Percentiles rank a stretch among this genome's conserved stretches.
Conservation (phyloP, 177 flowering plant species). For the Vitis hybrid region DNA sequence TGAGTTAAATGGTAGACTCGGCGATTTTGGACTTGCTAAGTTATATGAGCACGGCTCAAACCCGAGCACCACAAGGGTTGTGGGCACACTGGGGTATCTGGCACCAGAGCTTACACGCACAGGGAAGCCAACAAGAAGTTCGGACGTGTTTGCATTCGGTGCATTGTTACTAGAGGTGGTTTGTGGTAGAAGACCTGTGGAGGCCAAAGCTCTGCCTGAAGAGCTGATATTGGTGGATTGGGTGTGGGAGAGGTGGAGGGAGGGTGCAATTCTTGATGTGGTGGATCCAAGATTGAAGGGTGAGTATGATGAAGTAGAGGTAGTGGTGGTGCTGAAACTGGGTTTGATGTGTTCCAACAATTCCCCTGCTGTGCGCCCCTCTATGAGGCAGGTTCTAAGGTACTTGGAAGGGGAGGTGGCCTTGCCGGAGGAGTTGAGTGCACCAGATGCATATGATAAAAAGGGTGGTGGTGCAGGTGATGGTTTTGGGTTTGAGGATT, state of each 20-base stretch:
- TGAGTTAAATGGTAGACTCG: constrained; percentile 54
- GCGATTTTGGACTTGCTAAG: constrained; percentile 74
- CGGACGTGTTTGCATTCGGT: constrained; percentile 76
- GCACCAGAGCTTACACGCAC: constrained; percentile 77
- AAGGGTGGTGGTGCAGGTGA: constrained; percentile 15
- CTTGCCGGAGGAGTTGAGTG: constrained; percentile 35
- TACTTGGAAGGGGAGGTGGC: constrained; percentile 59
- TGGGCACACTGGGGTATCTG: constrained; percentile 73
- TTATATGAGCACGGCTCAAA: constrained; percentile 63
- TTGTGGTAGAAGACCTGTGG: constrained; percentile 74
- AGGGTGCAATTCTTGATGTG: constrained; percentile 46
- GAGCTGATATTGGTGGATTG: constrained; percentile 67
- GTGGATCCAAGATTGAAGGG: constrained; percentile 53
- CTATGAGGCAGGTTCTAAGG: constrained; percentile 66
- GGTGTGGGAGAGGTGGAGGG: constrained; percentile 65
- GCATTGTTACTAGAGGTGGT: constrained; percentile 63
- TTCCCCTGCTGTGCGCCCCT: constrained; percentile 39
- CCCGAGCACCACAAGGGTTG: constrained; percentile 64
- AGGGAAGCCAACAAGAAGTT: constrained; percentile 59
- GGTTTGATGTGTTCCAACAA: constrained; percentile 68
- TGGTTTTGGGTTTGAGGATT: constrained; percentile 34
- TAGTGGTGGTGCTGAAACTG: constrained; percentile 43
- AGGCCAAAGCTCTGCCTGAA: constrained; percentile 55
- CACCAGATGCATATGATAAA: constrained; percentile 25
- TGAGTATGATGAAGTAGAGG: constrained; percentile 51